Conservation (phyloP, 805 yeast species). For the Yamadazyma olivae region DNA sequence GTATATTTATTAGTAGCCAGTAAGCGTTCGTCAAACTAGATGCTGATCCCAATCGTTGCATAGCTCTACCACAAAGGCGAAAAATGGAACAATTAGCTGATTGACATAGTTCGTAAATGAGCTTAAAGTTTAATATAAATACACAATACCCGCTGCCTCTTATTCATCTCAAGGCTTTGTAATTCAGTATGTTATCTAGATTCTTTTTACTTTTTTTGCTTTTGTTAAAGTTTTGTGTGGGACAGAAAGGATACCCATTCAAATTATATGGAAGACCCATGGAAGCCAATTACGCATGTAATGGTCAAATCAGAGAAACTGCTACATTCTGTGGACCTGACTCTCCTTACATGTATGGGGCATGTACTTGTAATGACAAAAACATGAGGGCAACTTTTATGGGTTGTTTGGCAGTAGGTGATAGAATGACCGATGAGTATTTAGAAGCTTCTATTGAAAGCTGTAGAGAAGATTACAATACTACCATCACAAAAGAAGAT, state of each 20-base stretch:
- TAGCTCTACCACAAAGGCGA: no score
- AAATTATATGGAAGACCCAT: neutral
- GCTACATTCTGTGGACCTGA: conserved; percentile 10
- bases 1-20: no score
- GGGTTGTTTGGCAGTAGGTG: conserved; percentile 20
- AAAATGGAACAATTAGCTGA: no score
- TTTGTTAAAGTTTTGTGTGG: neutral
- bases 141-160: no score
- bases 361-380: conserved; percentile 24
- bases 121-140: no score
- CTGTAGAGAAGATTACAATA: conserved; percentile 18
- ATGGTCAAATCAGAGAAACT: neutral
- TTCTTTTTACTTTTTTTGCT: no score
- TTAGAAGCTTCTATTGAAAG: conserved; percentile 9
- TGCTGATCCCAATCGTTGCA: no score
- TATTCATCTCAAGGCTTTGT: no score
- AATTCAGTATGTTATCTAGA: no score
- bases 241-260: conserved; percentile 2
- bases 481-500: conserved; percentile 18
- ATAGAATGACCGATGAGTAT: neutral
- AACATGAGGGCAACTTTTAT: conserved; percentile 28
- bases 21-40: no score
- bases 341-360: conserved; percentile 3
- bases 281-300: conserved; percentile 1
- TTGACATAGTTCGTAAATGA: no score